Base-by-base conservation (phyloP, 139 green algal genomes). In the Volvox africanus region DNA sequence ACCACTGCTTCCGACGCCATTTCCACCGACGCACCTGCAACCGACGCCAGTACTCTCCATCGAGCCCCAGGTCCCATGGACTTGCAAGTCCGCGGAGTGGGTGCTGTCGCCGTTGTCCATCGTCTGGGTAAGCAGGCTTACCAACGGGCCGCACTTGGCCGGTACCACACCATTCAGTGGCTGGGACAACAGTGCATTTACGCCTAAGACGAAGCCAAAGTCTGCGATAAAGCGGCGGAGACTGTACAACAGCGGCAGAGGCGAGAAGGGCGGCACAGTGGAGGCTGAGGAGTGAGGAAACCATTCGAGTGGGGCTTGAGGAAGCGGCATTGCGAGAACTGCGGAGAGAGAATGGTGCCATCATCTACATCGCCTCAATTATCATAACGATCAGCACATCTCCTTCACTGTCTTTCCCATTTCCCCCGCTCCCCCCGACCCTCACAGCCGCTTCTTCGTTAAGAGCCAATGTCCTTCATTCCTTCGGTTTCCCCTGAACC, bases 211-310 rank as follows among this genome's bases (percentile, higher is more conserved):
- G 22, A 22, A 21, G 11, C 83, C 83, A 12, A 80, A 20, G 83
- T 89, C 83, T 17, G 50, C 24, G 1, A 89, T 68, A 14, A 89
- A 80, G 35, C 83, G 83, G 9, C 83, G 83, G 16, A 89, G 83
- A 26, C 83, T 89, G 30, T 55, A 55, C 44, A 55, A 9, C 44
- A 55, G 44, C 18, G 62, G 55, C 44, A 30, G 80, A n/a, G 30
- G 28, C 3, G 62, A 32, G 81, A 2, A 19, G 2, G 76, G 32
- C n/a, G n/a, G 20, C 13, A 55, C 21, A 32, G 17, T 6, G 19
- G 28, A 44, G 36, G 18, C 13, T 24, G 50, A 13, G 16, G 35
- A 37, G 50, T 28, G 28, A 65, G 80, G 17, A 32, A 16, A 16
- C 30, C 18, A 76, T 18, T 0, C 14, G 28, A 37, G 78, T 33